Base-by-base conservation (phyloP, 345 rosid species). In the Clausena lansium region DNA sequence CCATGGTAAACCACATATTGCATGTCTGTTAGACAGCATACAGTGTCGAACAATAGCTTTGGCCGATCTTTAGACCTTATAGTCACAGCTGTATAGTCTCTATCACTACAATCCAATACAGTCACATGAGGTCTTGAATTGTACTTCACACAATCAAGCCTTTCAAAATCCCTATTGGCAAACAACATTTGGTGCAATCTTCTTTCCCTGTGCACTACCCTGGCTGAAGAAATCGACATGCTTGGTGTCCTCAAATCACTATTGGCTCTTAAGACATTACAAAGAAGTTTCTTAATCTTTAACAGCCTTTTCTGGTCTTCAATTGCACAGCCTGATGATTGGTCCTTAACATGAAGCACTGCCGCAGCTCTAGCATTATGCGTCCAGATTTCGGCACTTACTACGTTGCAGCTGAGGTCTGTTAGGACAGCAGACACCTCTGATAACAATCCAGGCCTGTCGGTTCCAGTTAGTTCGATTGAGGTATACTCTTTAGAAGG, bases 1-100 rank as follows among this genome's bases (percentile, higher is more conserved):
- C 85, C 90, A 17, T 87, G 92, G 68, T 83, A 87, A n/a, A 89
- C 84, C 33, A 85, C 86, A 64, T 86, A 85, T 81, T 85, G 85
- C 91, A 88, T 86, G 36, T 86, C 87, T 15, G 87, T 88, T 50
- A 88, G 70, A 20, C 88, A 76, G 75, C 87, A 84, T 10, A 87
- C 72, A 7, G 81, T 79, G 76, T 87, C 90, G n/a, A 87, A 87
- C 50, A 85, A 73, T 25, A 87, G 66, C 79, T 83, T 87, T 1
- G 90, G 86, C 33, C 88, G 75, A 65, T 87, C 90, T 14, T 20
- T 68, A 1, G 84, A 83, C 78, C 86, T 83, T 74, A 87, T 80
- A 25, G 77, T 83, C 73, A 88, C 81, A 2, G 84, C 85, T 15
- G 86, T 84, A 24, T 86, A 88, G 15, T 80, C 86, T 76, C 64